These are phyloP conservation scores for Metrosideros polymorpha DNA, from an alignment of 441 rosid species.

Conservation along the genomic window DNA sequence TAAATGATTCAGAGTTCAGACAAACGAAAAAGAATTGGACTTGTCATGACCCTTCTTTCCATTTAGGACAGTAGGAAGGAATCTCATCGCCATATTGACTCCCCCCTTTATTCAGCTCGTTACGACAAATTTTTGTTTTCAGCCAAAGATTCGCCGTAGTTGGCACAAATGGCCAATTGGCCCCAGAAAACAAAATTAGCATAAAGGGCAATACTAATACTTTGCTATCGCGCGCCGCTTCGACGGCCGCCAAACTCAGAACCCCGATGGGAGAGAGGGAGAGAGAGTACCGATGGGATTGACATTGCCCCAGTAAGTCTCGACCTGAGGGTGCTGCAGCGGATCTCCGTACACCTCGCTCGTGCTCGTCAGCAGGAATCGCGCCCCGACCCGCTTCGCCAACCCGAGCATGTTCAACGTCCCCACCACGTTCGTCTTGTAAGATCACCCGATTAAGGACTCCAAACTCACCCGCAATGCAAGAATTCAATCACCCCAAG, in stretches of 20 bases:
- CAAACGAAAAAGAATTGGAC: background rate
- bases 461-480: background rate
- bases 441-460: constrained; percentile 25
- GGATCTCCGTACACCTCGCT: constrained; percentile 98
- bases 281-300: constrained; percentile 72
- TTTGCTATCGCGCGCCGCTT: constrained; percentile 5
- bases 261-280: background rate
- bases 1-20: background rate
- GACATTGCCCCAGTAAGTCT: constrained; percentile 99
- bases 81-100: background rate
- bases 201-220: background rate
- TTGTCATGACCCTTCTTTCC: background rate
- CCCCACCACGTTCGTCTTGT: constrained; percentile 96
- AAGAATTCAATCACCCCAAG: background rate
- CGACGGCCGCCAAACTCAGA: background rate
- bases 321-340: constrained; percentile 89
- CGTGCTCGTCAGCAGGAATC: constrained; percentile 81
- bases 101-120: background rate
- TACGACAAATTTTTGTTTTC: background rate
- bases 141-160: background rate
- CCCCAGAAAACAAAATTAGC: background rate
- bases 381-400: constrained; percentile 86
- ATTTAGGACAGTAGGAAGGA: background rate
- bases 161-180: background rate
- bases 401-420: constrained; percentile 87